Evolutionary conservation across 352 stramenopile species (phyloP).

Genomic region (Phytophthora constricta): DNA sequence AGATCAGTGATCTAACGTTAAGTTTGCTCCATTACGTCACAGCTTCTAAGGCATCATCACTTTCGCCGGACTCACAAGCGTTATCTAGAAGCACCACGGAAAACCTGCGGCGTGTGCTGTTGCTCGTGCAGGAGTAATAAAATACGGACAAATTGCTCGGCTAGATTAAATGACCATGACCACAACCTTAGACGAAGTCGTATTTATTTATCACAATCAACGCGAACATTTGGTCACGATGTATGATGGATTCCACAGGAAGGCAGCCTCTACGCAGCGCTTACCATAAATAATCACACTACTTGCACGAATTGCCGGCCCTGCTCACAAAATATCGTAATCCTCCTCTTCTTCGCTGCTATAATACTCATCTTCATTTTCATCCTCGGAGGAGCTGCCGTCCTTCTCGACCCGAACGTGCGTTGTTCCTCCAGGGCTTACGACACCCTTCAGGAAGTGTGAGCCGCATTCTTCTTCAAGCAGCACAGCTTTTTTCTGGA

Average conservation of each 20-base stretch:
- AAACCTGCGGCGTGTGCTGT: constrained; percentile 36
- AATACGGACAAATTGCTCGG: background rate
- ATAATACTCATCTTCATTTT: constrained; percentile 38
- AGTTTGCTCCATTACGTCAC: background rate
- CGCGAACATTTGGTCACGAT: background rate
- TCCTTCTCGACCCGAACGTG: constrained; percentile 65
- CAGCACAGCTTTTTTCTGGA: constrained; percentile 49
- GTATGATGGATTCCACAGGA: background rate
- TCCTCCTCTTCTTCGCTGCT: constrained; percentile 43
- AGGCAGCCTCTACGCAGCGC: constrained; percentile 2
- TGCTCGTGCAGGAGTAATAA: constrained; percentile 37
- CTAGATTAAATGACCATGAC: background rate
- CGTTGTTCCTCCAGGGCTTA: constrained; percentile 72
- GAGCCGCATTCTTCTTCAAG: constrained; percentile 53
- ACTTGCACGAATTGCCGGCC: background rate
- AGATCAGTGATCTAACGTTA: background rate
- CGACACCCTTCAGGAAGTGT: constrained; percentile 54
- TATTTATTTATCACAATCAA: constrained; percentile 35
- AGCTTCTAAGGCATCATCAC: constrained; percentile 1
- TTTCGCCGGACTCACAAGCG: background rate
- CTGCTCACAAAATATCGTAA: constrained; percentile 32
- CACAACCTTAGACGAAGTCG: constrained; percentile 12
- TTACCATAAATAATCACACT: constrained; percentile 35
- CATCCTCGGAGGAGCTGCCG: constrained; percentile 54
- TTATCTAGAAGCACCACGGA: constrained; percentile 20